These are phyloP conservation scores for Beauveria sp. DNA, from an alignment of 2,329 filamentous ascomycete species.

Conservation along the genomic window DNA sequence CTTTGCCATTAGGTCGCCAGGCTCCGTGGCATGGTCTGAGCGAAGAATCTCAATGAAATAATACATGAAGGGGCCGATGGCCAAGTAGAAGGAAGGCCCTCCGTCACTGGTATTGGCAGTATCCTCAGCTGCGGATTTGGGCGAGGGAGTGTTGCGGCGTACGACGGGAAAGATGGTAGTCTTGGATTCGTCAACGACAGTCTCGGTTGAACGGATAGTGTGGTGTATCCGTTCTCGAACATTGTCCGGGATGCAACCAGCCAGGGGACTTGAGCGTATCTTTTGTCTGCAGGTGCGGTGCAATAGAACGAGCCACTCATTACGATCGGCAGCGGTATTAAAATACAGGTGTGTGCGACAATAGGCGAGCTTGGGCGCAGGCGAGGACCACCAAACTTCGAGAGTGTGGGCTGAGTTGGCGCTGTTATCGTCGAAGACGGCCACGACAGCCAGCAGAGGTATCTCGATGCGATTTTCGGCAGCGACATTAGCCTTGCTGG, in stretches of 20 bases:
- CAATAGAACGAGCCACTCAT: slow-evolving; percentile 42
- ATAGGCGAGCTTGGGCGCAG: slow-evolving; percentile 36
- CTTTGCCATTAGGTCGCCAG: slow-evolving; percentile 41
- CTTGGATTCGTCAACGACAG: slow-evolving; percentile 22
- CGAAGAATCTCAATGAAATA: slow-evolving; percentile 44
- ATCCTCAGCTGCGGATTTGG: slow-evolving; percentile 35
- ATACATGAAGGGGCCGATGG: slow-evolving; percentile 45
- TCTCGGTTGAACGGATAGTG: slow-evolving; percentile 39
- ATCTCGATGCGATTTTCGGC: slow-evolving; percentile 37
- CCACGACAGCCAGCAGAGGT: slow-evolving; percentile 42
- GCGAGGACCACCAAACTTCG: slow-evolving; percentile 49
- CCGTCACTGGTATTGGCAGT: slow-evolving; percentile 39
- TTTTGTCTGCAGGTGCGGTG: slow-evolving; percentile 33
- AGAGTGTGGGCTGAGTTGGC: slow-evolving; percentile 42
- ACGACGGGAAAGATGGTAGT: slow-evolving; percentile 44
- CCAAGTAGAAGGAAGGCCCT: slow-evolving; percentile 46
- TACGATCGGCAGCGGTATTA: slow-evolving; percentile 38
- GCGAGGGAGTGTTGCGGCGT: slow-evolving; percentile 34
- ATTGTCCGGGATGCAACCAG: slow-evolving; percentile 36
- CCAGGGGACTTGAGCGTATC: slow-evolving; percentile 26
- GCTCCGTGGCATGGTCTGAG: slow-evolving; percentile 32
- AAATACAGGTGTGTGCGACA: slow-evolving; percentile 43
- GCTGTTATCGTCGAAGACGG: slow-evolving; percentile 44
- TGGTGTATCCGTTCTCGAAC: slow-evolving; percentile 39
- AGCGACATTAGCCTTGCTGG: slow-evolving; percentile 22